Conservation (phyloP, 805 yeast species). For the Myxozyma geophila region DNA sequence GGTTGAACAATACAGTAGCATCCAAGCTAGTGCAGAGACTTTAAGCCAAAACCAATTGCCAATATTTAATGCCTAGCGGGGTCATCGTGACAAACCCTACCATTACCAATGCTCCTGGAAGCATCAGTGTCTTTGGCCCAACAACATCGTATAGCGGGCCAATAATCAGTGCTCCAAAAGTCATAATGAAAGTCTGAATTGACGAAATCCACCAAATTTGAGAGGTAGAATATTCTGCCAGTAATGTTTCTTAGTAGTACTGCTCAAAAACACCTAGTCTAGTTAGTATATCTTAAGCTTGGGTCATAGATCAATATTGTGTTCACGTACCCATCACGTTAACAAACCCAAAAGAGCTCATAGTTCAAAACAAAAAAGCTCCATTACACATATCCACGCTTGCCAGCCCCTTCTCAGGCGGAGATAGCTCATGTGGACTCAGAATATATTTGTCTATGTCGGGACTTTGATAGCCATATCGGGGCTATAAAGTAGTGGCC, state of each 20-base stretch:
- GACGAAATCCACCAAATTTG: constrained; percentile 45
- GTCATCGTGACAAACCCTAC: constrained; percentile 44
- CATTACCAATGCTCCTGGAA: constrained; percentile 38
- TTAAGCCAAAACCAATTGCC: constrained; percentile 59
- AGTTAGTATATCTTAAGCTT: neutral
- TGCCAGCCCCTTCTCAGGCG: constrained; percentile 20
- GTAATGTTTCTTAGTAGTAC: constrained; percentile 38
- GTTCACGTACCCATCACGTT: constrained; percentile 30
- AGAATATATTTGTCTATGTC: constrained; percentile 13
- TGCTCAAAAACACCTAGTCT: constrained; percentile 38
- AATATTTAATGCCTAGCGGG: constrained; percentile 48
- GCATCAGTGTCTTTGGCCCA: constrained; percentile 37
- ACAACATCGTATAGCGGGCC: constrained; percentile 43
- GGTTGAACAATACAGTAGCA: constrained; percentile 50
- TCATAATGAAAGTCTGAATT: constrained; percentile 40
- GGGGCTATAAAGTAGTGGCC: neutral
- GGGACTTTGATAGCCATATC: constrained; percentile 11
- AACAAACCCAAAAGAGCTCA: constrained; percentile 61
- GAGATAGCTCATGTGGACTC: constrained; percentile 19
- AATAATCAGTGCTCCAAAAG: constrained; percentile 38
- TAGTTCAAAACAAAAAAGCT: constrained; percentile 61
- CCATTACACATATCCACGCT: constrained; percentile 59
- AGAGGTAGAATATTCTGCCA: constrained; percentile 39
- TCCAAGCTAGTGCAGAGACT: constrained; percentile 56
- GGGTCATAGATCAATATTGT: neutral